Evolutionary conservation across 2,329 filamentous ascomycete genomes (phyloP), one percentile per base, ranked within the genome.

Genomic region (Curvularia sp.): DNA sequence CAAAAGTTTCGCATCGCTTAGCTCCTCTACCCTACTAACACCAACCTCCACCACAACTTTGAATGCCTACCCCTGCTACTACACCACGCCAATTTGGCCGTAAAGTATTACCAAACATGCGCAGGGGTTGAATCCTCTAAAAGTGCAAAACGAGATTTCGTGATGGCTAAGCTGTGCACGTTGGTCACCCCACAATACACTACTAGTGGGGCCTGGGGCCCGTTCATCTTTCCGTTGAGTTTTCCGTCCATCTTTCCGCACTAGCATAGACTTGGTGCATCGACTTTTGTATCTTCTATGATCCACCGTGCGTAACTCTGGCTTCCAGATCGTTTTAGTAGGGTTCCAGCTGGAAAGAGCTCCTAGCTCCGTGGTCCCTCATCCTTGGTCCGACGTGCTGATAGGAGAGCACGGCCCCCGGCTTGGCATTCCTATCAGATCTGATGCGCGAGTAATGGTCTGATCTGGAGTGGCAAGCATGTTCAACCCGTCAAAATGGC

Each of bases 361-460:
- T 30, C 15, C 43, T 10, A 19, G 28, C 28, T 34, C 10, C 27
- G 30, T 18, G 19, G 15, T 5, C 27, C 9, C 30, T 36, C n/a
- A 36, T 36, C 45, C 8, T 36, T 19, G 32, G 47, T 19, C 47
- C 47, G 30, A 25, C 10, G 6, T 39, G 47, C 47, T 49, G 47
- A 49, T 49, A 49, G 32, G 47, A 18, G 36, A 21, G 47, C 32
- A 15, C 27, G 15, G 21, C 10, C n/a, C 19, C 21, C 13, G 34
- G 15, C 47, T 49, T 49, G 47, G 47, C 47, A 49, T 49, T 49
- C 47, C 47, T 49, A 49, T 49, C 47, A 38, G 47, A 49, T 49
- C 47, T 15, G 47, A 3, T 27, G 32, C 32, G 21, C 21, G 32
- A 38, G 32, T 38, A 27, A 39, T 38, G 21, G 32, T 39, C 32